Evolutionary conservation across 306 rosid genomes (phyloP).

Genomic region (Pterocarpus macrocarpus): DNA sequence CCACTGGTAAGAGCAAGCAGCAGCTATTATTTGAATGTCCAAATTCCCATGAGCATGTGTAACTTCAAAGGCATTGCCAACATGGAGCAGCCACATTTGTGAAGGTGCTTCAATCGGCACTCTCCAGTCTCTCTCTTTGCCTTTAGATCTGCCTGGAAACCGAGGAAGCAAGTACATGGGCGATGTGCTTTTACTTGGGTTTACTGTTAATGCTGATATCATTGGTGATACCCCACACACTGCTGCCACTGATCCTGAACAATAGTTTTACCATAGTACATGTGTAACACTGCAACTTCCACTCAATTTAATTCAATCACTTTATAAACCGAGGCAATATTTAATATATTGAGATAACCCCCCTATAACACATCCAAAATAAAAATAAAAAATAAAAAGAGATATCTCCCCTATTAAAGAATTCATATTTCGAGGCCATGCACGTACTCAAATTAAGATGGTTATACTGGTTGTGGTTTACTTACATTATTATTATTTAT

Average conservation of each 20-base stretch:
- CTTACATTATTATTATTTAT: too few relatives aligned
- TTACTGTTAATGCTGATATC: slow-evolving; percentile 86
- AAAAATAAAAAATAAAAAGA: too few relatives aligned
- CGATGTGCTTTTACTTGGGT: slow-evolving; percentile 73
- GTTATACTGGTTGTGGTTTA: too few relatives aligned
- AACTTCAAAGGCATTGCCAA: slow-evolving; percentile 77
- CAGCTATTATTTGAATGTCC: slow-evolving; percentile 73
- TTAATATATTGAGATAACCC: too few relatives aligned
- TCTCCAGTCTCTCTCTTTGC: slow-evolving; percentile 73
- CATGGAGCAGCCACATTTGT: slow-evolving; percentile 86
- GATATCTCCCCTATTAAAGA: too few relatives aligned
- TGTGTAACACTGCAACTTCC: neutral
- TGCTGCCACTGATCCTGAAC: slow-evolving; percentile 85
- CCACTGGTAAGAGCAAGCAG: slow-evolving; percentile 93
- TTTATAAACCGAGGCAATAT: too few relatives aligned
- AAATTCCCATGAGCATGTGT: slow-evolving; percentile 53
- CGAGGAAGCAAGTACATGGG: slow-evolving; percentile 86
- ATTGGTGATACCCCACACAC: slow-evolving; percentile 82
- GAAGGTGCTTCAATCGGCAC: slow-evolving; percentile 79
- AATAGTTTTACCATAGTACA: neutral
- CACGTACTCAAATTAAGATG: too few relatives aligned
- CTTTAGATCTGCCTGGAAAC: slow-evolving; percentile 42
- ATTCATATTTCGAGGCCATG: too few relatives aligned
- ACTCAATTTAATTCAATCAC: too few relatives aligned
- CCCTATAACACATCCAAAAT: too few relatives aligned